Conservation (phyloP, 1,284 basidiomycete species). For the Cryptococcus depauperatus region DNA sequence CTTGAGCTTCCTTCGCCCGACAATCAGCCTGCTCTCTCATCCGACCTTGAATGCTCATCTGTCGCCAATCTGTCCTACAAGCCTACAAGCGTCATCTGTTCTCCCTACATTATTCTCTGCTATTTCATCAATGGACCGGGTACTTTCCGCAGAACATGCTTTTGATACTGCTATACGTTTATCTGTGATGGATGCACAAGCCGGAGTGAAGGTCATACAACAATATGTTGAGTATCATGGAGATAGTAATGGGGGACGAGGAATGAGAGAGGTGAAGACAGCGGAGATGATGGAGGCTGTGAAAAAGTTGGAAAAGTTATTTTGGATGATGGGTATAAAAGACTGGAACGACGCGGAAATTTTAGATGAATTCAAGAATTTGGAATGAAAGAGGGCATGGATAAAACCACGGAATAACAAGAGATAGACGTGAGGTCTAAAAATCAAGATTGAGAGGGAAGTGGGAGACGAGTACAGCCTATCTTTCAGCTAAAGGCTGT, state of each 20-base stretch:
- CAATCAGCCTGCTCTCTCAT: slow-evolving; percentile 3
- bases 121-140: slow-evolving; percentile 1
- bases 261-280: slow-evolving; percentile 7
- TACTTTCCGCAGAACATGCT: not conserved
- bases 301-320: not conserved
- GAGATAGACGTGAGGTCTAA: no score
- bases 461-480: no score
- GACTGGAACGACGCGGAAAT: slow-evolving; percentile 1
- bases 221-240: slow-evolving; percentile 3
- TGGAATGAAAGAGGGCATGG: no score
- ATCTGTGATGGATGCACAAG: slow-evolving; percentile 2
- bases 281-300: slow-evolving; percentile 7
- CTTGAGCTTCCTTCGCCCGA: not conserved
- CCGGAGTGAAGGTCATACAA: slow-evolving; percentile 3
- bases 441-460: no score
- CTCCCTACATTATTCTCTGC: not conserved
- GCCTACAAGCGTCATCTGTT: not conserved
- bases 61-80: not conserved
- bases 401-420: no score
- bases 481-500: no score
- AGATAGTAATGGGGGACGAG: not conserved
- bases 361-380: slow-evolving; percentile 3
- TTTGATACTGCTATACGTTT: not conserved
- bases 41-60: not conserved
- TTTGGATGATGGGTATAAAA: slow-evolving; percentile 7